Base-by-base conservation (phyloP, 2,329 filamentous ascomycete species). In the Coniochaeta sp. region DNA sequence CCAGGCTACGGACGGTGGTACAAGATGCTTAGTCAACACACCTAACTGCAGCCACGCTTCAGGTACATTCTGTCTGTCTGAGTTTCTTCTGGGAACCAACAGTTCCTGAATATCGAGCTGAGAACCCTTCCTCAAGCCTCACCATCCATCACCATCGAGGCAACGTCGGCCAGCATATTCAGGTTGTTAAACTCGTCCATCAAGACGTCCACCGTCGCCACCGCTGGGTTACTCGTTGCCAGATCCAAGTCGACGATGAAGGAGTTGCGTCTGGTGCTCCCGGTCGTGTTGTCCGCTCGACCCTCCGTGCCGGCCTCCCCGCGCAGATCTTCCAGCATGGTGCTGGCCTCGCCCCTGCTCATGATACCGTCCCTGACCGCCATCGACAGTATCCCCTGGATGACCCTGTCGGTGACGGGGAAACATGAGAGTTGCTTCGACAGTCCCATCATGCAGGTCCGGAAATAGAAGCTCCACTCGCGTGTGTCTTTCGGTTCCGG, bases 241-340 rank as follows among this genome's bases (percentile, higher is more conserved):
- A 48, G 45, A 20, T 48, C 45, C 12, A 48, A n/a, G 18, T 48
- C 45, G 7, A 48, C 45, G n/a, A 48, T 31, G 14, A 48, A 48
- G 45, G 45, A 28, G n/a, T n/a, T n/a, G n/a, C n/a, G n/a, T n/a
- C n/a, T n/a, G n/a, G n/a, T n/a, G n/a, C n/a, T n/a, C n/a, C n/a
- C n/a, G n/a, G n/a, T n/a, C n/a, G n/a, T n/a, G n/a, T n/a, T n/a
- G n/a, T 31, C 45, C 14, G 14, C 3, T 30, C 12, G 26, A 16
- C n/a, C 27, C 12, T 48, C 26, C n/a, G 45, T 14, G 20, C 16
- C 45, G 2, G 26, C 8, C 28, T n/a, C 4, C 4, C 28, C 24
- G 24, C 45, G 45, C 28, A 48, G 13, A n/a, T 28, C 28, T 3
- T 31, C 14, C 7, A 48, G 16, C 14, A 30, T 30, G 3, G n/a